These are phyloP conservation scores for Ascoidea asiatica DNA, from an alignment of 805 yeast genomes.

Conservation along the genomic window DNA sequence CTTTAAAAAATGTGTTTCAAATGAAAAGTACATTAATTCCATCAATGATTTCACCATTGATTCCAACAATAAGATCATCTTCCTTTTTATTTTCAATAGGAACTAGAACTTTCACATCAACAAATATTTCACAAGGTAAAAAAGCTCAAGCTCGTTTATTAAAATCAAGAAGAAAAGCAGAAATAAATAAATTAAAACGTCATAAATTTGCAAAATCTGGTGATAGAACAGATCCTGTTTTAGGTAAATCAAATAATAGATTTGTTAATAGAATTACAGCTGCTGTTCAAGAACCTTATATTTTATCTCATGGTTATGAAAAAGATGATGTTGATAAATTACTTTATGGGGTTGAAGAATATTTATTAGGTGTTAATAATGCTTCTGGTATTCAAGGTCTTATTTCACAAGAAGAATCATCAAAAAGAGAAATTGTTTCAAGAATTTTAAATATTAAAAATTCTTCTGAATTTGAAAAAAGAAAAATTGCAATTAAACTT, in stretches of 20 bases:
- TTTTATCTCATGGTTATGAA: slow-evolving; percentile 45
- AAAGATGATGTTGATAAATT: slow-evolving; percentile 61
- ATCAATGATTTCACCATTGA: too few species aligned
- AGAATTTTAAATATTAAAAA: slow-evolving; percentile 69
- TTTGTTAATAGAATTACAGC: slow-evolving; percentile 57
- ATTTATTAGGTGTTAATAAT: slow-evolving; percentile 29
- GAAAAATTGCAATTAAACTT: slow-evolving; percentile 41
- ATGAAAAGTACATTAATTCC: too few species aligned
- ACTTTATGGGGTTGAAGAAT: slow-evolving; percentile 63
- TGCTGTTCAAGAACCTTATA: slow-evolving; percentile 51
- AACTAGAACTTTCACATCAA: too few species aligned
- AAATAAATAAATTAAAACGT: slow-evolving; percentile 21
- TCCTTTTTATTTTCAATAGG: too few species aligned
- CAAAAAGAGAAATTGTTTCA: slow-evolving; percentile 51
- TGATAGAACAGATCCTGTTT: slow-evolving; percentile 65
- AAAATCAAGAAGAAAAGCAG: slow-evolving; percentile 13
- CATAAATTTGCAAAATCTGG: slow-evolving; percentile 13
- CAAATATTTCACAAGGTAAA: too few species aligned
- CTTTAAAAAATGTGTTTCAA: too few species aligned
- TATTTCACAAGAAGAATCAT: slow-evolving; percentile 23
- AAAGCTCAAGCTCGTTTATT: slow-evolving; percentile 18
- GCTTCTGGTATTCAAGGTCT: too few species aligned
- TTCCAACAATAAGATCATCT: too few species aligned
- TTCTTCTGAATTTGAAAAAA: slow-evolving; percentile 42
- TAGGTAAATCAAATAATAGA: slow-evolving; percentile 55